These are phyloP conservation scores for Ambrosia artemisiifolia DNA, from an alignment of 129 eudicot species.

Conservation along the genomic window DNA sequence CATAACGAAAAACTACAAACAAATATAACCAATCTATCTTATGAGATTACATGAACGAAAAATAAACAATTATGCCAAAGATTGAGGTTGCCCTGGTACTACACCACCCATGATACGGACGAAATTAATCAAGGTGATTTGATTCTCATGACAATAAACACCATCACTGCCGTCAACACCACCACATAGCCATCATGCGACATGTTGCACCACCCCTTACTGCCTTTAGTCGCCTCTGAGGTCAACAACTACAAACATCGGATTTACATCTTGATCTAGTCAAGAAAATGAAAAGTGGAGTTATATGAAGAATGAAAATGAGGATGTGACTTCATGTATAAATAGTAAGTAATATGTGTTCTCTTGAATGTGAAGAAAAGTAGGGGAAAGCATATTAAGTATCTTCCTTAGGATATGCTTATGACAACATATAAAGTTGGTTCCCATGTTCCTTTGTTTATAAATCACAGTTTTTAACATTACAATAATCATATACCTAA, in stretches of 20 bases:
- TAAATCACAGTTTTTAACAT: background rate
- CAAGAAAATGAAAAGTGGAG: background rate
- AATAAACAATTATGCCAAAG: slow-evolving; percentile 28
- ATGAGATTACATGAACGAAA: background rate
- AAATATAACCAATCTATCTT: background rate
- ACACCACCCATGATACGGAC: slow-evolving; percentile 13
- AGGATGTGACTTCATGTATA: slow-evolving; percentile 22
- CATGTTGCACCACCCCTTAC: slow-evolving; percentile 4
- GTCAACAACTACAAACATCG: background rate
- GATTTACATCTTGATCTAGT: slow-evolving; percentile 13
- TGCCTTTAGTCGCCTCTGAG: slow-evolving; percentile 1
- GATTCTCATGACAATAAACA: slow-evolving; percentile 15
- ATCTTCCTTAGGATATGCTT: slow-evolving; percentile 41
- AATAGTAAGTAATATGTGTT: slow-evolving; percentile 17
- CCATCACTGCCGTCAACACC: slow-evolving; percentile 10
- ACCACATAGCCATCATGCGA: background rate
- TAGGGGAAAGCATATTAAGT: slow-evolving; percentile 27
- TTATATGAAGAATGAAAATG: slow-evolving; percentile 18
- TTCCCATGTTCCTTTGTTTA: slow-evolving; percentile 29
- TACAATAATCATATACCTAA: background rate
- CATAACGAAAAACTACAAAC: background rate
- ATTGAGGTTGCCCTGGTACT: slow-evolving; percentile 33
- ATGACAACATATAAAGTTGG: slow-evolving; percentile 30
- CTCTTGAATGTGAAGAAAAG: slow-evolving; percentile 15
- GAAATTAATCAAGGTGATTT: slow-evolving; percentile 18